Conservation (phyloP, 306 rosid genomes). For the Pyrus betulifolia region DNA sequence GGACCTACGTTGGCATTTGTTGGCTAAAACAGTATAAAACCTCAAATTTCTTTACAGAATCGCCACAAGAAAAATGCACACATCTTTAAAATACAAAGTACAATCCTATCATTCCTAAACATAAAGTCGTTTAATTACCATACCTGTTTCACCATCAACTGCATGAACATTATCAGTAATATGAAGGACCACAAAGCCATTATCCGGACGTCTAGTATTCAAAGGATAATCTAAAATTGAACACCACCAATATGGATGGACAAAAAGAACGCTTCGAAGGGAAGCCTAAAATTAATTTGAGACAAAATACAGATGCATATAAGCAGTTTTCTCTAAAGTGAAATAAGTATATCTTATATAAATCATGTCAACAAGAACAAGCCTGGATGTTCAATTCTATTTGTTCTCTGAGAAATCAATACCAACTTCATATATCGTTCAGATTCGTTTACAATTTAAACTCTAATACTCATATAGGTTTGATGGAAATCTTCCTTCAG, state of each 20-base stretch:
- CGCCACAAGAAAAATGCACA: neutral
- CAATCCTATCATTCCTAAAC: neutral
- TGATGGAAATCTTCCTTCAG: neutral
- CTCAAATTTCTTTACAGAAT: neutral
- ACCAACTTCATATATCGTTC: neutral
- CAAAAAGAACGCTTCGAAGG: neutral
- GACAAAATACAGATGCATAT: neutral
- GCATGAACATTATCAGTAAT: neutral
- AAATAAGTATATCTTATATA: neutral
- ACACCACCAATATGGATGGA: neutral
- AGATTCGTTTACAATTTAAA: neutral
- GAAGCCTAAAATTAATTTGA: neutral
- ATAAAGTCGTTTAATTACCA: neutral
- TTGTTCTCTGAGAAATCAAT: neutral
- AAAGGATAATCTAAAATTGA: neutral
- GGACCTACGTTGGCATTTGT: neutral
- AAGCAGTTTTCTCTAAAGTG: neutral
- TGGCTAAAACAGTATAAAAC: neutral
- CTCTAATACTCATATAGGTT: neutral
- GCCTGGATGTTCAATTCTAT: neutral
- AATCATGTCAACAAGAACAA: neutral
- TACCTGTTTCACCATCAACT: neutral
- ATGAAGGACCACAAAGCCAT: neutral
- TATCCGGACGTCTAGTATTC: neutral
- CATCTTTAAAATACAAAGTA: neutral